Percentiles rank a stretch among this genome's conserved stretches.
phyloP scores from a whole-genome alignment of 139 green algal genomes.

The Chlorella vulgaris region DNA sequence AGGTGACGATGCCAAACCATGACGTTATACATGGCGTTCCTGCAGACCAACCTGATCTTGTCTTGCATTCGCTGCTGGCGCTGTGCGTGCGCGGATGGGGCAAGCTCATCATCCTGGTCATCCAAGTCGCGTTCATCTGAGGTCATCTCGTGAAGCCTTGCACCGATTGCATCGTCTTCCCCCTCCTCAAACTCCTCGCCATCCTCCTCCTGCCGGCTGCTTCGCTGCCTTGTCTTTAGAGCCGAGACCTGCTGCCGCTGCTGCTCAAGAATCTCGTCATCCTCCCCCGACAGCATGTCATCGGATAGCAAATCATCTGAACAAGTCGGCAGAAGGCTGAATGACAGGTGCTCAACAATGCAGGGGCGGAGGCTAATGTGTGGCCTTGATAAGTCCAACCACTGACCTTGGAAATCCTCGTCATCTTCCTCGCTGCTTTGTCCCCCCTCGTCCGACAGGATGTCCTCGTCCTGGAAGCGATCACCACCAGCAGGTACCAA shows the following conservation, averaged over 20 bases:
- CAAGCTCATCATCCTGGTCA: conserved; percentile 29
- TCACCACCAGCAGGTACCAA: no score
- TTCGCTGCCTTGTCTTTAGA: no score
- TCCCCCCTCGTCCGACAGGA: conserved; percentile 21
- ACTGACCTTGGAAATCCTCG: conserved; percentile 19
- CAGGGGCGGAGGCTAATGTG: no score
- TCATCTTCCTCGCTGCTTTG: conserved; percentile 26
- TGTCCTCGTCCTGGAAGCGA: no score
- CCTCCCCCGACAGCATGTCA: conserved; percentile 25
- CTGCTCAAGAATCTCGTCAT: no score
- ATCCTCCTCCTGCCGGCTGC: no score
- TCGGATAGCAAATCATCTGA: background rate
- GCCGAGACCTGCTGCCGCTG: no score
- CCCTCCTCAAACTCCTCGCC: background rate
- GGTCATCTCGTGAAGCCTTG: background rate
- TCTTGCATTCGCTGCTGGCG: conserved; percentile 61
- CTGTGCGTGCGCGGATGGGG: conserved; percentile 69
- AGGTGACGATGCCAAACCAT: background rate
- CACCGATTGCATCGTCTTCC: background rate
- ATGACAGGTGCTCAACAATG: no score
- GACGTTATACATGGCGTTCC: background rate
- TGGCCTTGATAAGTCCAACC: no score
- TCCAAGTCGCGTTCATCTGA: background rate
- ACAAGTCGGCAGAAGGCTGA: no score
- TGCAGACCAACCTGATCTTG: conserved; percentile 37